Conservation (phyloP, 192 early-diverging fungal genomes). For the Backusella morwellensis region DNA sequence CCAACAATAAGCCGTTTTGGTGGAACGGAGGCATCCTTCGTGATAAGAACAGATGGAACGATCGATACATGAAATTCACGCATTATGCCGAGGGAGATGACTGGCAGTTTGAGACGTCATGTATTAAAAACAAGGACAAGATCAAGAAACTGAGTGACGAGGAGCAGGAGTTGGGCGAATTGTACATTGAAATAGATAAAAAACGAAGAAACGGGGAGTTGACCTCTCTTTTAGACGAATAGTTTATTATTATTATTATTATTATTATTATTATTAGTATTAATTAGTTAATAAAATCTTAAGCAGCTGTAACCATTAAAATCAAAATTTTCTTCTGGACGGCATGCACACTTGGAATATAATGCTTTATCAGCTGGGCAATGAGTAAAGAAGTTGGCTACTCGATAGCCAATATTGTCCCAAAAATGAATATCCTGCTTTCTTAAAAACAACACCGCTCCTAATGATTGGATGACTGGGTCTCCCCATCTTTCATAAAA, state of each 20-base stretch:
- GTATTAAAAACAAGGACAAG: conserved; percentile 37
- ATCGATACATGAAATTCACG: conserved; percentile 37
- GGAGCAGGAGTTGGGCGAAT: conserved; percentile 6
- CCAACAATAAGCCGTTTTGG: conserved; percentile 41
- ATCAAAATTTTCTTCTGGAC: conserved; percentile 49
- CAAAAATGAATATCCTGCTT: conserved; percentile 71
- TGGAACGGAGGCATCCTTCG: conserved; percentile 52
- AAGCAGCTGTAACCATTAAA: conserved; percentile 32
- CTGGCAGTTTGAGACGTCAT: conserved; percentile 44
- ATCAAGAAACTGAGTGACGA: conserved; percentile 8
- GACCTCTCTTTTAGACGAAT: background rate
- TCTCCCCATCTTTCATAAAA: conserved; percentile 78
- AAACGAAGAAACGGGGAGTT: background rate
- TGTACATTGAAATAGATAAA: conserved; percentile 21
- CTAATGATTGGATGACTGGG: conserved; percentile 69
- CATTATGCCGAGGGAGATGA: conserved; percentile 37
- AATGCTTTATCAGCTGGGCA: conserved; percentile 60
- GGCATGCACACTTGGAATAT: conserved; percentile 44
- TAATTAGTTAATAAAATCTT: conserved; percentile 24
- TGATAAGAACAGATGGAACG: conserved; percentile 41
- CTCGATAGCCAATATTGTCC: conserved; percentile 69
- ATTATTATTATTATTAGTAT: too few relatives aligned
- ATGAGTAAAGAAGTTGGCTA: conserved; percentile 57
- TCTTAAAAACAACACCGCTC: conserved; percentile 55
- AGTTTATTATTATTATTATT: background rate